phyloP scores from a whole-genome alignment of 108 stramenopile genomes.

The Cyclotella baltica region DNA sequence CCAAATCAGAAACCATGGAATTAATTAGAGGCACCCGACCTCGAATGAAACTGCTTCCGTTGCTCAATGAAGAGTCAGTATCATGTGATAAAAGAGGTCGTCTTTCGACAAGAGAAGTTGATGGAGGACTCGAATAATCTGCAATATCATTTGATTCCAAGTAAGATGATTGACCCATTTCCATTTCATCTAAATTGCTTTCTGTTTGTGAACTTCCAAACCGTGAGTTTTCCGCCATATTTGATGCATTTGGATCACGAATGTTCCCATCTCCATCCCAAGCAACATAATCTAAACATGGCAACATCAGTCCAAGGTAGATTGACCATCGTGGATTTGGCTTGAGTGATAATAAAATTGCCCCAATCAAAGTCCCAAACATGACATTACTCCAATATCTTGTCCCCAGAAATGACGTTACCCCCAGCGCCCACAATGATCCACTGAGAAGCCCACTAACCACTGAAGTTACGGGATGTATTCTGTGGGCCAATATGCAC shows the following conservation, averaged over 20 bases:
- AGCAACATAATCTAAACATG: constrained; percentile 58
- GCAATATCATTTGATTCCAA: not conserved
- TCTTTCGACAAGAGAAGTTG: constrained; percentile 10
- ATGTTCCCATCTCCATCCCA: constrained; percentile 55
- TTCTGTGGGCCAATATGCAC: constrained; percentile 31
- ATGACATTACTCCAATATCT: constrained; percentile 57
- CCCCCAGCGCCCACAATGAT: constrained; percentile 51
- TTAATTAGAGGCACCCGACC: constrained; percentile 50
- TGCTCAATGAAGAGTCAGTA: constrained; percentile 29
- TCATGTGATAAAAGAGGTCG: constrained; percentile 22
- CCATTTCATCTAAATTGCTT: constrained; percentile 21
- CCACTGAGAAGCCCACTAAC: constrained; percentile 53
- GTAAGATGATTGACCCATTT: constrained; percentile 21
- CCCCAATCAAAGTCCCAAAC: constrained; percentile 18
- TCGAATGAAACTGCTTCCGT: constrained; percentile 40
- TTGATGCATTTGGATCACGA: constrained; percentile 3
- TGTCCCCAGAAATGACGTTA: constrained; percentile 61
- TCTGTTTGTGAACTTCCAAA: constrained; percentile 9
- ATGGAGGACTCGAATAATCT: not conserved
- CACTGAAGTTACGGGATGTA: constrained; percentile 52
- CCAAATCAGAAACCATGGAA: constrained; percentile 43
- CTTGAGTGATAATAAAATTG: constrained; percentile 49
- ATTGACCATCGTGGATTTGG: constrained; percentile 29
- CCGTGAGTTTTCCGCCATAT: not conserved
- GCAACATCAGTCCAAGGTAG: constrained; percentile 33